Conservation (phyloP, 2,329 filamentous ascomycete genomes). For the Decorospora gaudefroyi region DNA sequence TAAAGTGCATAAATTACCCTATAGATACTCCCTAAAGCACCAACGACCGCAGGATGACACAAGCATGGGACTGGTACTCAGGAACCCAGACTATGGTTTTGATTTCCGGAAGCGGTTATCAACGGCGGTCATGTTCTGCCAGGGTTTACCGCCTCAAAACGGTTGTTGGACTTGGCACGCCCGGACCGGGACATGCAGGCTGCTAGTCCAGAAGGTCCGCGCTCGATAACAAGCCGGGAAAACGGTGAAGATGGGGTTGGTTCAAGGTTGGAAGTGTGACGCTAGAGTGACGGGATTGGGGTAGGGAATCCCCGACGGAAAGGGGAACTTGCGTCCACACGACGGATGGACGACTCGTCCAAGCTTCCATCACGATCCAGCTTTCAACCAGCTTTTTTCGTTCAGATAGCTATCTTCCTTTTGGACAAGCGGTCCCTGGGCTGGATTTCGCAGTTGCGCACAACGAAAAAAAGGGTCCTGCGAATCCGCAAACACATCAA, state of each 20-base stretch:
- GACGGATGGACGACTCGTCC: slow-evolving; percentile 14
- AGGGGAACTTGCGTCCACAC: slow-evolving; percentile 18
- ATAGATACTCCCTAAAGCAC: slow-evolving; percentile 40
- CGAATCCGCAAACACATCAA: slow-evolving; percentile 21
- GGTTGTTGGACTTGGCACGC: slow-evolving; percentile 14
- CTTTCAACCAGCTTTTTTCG: too few relatives aligned
- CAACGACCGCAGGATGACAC: slow-evolving; percentile 33
- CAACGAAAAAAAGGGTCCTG: slow-evolving; percentile 8
- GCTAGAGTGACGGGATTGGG: slow-evolving; percentile 19
- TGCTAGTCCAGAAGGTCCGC: slow-evolving; percentile 20
- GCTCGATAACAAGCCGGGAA: slow-evolving; percentile 26
- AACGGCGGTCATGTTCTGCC: slow-evolving; percentile 36
- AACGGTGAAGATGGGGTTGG: slow-evolving; percentile 9
- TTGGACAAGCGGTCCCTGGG: slow-evolving; percentile 9
- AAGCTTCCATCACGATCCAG: slow-evolving; percentile 18
- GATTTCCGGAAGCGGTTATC: slow-evolving; percentile 41
- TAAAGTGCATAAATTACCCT: slow-evolving; percentile 41
- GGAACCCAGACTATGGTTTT: slow-evolving; percentile 27
- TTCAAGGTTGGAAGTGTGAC: slow-evolving; percentile 16
- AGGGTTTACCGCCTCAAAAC: slow-evolving; percentile 20
- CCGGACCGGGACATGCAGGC: slow-evolving; percentile 26
- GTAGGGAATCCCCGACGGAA: slow-evolving; percentile 23
- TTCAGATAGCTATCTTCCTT: slow-evolving; percentile 11
- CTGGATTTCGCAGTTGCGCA: not conserved
- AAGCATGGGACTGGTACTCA: slow-evolving; percentile 26